Percentiles rank a stretch among this genome's conserved stretches.
Evolutionary conservation across 106 monocot genomes (phyloP).

Genomic region (Posidonia australis): DNA sequence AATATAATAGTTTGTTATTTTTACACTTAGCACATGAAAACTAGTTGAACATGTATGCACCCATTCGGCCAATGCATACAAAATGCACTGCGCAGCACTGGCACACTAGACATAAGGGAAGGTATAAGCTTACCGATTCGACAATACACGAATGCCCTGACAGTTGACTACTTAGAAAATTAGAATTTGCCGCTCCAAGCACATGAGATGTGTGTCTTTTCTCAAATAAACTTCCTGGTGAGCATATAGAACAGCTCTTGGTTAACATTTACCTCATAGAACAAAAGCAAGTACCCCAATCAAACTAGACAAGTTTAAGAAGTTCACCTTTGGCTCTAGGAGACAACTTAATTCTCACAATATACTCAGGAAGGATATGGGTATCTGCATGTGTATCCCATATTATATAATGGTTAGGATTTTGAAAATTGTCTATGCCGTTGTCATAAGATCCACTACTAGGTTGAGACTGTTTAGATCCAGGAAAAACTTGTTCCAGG

Average conservation of each 20-base stretch:
- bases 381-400: conserved; percentile 41
- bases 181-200: conserved; percentile 30
- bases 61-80: too few relatives aligned
- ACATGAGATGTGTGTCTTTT: too few relatives aligned
- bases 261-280: neutral
- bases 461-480: conserved; percentile 52
- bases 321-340: conserved; percentile 46
- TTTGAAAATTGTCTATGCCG: conserved; percentile 54
- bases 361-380: conserved; percentile 52
- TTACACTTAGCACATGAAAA: too few relatives aligned
- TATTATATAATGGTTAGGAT: conserved; percentile 56
- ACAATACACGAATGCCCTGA: conserved; percentile 17
- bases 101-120: too few relatives aligned
- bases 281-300: conserved; percentile 1
- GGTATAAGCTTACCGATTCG: conserved; percentile 1
- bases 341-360: conserved; percentile 50
- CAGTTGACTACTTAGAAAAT: conserved; percentile 16
- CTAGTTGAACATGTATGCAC: too few relatives aligned
- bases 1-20: too few relatives aligned
- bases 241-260: conserved; percentile 3
- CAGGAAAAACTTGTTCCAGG: conserved; percentile 32
- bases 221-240: conserved; percentile 34
- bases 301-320: neutral
- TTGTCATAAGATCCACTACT: conserved; percentile 51
- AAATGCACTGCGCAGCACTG: too few relatives aligned